These are phyloP conservation scores for Galerina marginata DNA, from an alignment of 768 basidiomycete genomes.

Conservation along the genomic window DNA sequence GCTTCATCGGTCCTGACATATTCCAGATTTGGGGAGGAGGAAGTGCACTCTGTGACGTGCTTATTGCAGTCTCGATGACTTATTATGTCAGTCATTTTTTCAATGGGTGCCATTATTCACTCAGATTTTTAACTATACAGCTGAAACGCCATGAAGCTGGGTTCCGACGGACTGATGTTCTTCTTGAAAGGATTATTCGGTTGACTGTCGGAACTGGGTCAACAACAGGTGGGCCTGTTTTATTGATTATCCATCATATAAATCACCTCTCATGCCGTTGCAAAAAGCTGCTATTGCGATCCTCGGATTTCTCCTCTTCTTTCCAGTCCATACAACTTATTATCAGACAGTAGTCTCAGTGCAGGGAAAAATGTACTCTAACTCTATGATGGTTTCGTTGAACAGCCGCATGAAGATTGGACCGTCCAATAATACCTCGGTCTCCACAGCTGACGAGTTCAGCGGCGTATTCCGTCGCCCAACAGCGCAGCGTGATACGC, in stretches of 20 bases:
- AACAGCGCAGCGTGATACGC: not conserved
- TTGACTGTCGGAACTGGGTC: constrained; percentile 9
- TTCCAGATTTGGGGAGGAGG: constrained; percentile 21
- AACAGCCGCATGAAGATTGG: constrained; percentile 16
- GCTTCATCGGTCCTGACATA: not conserved
- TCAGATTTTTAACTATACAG: not conserved
- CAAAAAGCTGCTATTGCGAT: constrained; percentile 13
- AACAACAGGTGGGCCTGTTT: constrained; percentile 11
- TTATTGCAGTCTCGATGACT: constrained; percentile 20
- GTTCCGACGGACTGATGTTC: constrained; percentile 2
- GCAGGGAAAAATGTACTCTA: constrained; percentile 17
- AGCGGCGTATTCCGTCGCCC: not conserved
- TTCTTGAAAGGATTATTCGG: constrained; percentile 11
- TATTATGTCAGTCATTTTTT: constrained; percentile 12
- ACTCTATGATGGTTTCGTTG: constrained; percentile 19
- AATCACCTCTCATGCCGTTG: too few species aligned
- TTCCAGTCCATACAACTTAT: constrained; percentile 14
- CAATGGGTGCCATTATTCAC: not conserved
- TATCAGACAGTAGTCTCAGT: constrained; percentile 13
- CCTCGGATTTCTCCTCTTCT: constrained; percentile 9
- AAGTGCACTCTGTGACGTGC: constrained; percentile 18
- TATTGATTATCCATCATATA: not conserved
- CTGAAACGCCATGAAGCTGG: constrained; percentile 5
- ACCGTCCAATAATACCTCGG: not conserved
- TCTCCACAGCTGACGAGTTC: not conserved